Conservation (phyloP, 164 flowering plant species). For the Stephania yunnanensis region DNA sequence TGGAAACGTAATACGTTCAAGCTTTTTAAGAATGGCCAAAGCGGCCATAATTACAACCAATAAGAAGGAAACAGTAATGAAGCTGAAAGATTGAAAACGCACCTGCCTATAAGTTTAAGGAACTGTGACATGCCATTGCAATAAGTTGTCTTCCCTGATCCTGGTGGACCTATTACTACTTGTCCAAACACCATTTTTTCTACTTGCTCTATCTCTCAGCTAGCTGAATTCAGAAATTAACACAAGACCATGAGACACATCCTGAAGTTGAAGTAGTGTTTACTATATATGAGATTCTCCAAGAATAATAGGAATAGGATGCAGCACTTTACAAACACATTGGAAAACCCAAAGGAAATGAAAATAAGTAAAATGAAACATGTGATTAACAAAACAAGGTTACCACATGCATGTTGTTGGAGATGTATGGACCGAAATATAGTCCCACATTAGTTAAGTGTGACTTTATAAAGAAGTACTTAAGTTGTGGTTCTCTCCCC, state of each 20-base stretch:
- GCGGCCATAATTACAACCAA: background rate
- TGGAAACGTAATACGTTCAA: background rate
- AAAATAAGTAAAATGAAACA: background rate
- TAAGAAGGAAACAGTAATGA: background rate
- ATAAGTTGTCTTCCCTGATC: conserved; percentile 92
- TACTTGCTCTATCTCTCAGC: background rate
- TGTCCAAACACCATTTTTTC: conserved; percentile 73
- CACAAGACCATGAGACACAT: background rate
- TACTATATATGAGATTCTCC: too few species aligned
- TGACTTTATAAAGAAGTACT: too few species aligned
- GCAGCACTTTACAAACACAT: too few species aligned
- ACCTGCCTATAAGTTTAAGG: conserved; percentile 81
- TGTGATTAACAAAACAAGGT: background rate
- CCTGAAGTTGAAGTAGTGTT: background rate
- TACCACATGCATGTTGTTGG: too few species aligned
- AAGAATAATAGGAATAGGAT: too few species aligned
- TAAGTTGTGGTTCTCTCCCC: too few species aligned
- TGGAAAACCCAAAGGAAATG: too few species aligned
- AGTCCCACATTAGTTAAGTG: too few species aligned
- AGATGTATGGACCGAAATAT: too few species aligned
- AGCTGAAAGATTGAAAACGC: background rate
- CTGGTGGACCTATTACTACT: conserved; percentile 92
- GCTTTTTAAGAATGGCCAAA: background rate
- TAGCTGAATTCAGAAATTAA: background rate
- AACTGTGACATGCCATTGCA: conserved; percentile 98